Conservation (phyloP, 176 grass and related monocot species). For the Phoenix dactylifera region DNA sequence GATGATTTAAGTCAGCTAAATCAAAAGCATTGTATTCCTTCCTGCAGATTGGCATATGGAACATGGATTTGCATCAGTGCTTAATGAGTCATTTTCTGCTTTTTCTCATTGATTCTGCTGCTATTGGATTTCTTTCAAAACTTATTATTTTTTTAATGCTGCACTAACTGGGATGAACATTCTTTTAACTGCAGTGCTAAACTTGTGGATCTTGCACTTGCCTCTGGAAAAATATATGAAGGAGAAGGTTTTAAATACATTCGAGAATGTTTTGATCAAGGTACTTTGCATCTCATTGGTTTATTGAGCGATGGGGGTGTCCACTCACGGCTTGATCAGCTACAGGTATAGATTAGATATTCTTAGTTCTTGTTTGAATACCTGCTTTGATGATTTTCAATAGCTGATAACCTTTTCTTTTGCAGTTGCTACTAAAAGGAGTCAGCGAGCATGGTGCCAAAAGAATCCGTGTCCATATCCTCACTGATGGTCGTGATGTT, state of each 20-base stretch:
- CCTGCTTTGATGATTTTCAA: no score
- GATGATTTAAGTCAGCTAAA: no score
- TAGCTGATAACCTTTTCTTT: slow-evolving; percentile 10
- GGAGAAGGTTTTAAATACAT: slow-evolving; percentile 94
- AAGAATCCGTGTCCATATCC: slow-evolving; percentile 87
- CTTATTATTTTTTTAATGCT: background rate
- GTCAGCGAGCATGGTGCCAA: slow-evolving; percentile 75
- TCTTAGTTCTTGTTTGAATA: no score
- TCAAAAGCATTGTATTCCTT: no score
- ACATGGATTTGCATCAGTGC: no score
- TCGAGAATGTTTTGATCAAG: slow-evolving; percentile 64
- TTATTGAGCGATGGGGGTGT: slow-evolving; percentile 97
- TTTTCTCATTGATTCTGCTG: no score
- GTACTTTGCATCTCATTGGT: slow-evolving; percentile 89
- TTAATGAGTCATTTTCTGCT: no score
- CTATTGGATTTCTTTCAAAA: background rate
- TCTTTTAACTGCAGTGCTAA: slow-evolving; percentile 53
- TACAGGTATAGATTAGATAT: slow-evolving; percentile 42
- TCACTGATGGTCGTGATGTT: slow-evolving; percentile 97
- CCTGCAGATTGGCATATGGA: no score
- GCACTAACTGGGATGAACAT: background rate
- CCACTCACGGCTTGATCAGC: slow-evolving; percentile 90
- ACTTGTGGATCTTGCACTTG: slow-evolving; percentile 89
- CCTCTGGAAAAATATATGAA: slow-evolving; percentile 76
- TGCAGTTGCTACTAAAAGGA: slow-evolving; percentile 91